Conservation (phyloP, 805 yeast species). For the Pichia manshurica region DNA sequence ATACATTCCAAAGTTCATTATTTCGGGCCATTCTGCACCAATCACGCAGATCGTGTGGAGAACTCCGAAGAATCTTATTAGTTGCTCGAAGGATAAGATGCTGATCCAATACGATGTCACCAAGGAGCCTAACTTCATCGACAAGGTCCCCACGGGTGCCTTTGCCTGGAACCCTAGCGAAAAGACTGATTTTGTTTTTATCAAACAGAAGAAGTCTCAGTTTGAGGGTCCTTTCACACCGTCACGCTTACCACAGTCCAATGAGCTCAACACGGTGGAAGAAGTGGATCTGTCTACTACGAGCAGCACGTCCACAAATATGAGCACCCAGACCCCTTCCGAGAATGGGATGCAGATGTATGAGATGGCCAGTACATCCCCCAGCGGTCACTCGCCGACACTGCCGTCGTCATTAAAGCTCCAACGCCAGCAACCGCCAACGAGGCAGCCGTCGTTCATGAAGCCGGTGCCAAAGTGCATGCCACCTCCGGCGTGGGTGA, state of each 20-base stretch:
- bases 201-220: slow-evolving; percentile 44
- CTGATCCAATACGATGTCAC: slow-evolving; percentile 45
- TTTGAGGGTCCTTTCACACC: slow-evolving; percentile 26
- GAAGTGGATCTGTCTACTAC: neutral
- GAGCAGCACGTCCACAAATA: neutral
- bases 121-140: slow-evolving; percentile 38
- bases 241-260: neutral
- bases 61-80: slow-evolving; percentile 40
- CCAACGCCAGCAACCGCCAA: slow-evolving; percentile 17
- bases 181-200: slow-evolving; percentile 42
- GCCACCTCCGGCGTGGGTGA: slow-evolving; percentile 29
- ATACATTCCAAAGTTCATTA: slow-evolving; percentile 57
- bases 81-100: slow-evolving; percentile 46
- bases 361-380: neutral
- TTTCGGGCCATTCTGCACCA: slow-evolving; percentile 44
- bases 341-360: slow-evolving; percentile 6
- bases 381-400: slow-evolving; percentile 4
- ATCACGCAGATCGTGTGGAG: slow-evolving; percentile 57
- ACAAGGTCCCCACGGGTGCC: slow-evolving; percentile 46
- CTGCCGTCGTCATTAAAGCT: slow-evolving; percentile 10
- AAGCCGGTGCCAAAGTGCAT: slow-evolving; percentile 3
- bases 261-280: slow-evolving; percentile 13
- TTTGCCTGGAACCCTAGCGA: slow-evolving; percentile 52
- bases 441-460: slow-evolving; percentile 17
- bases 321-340: neutral